phyloP scores from a whole-genome alignment of 1,139 yeast genomes.

The Yamadazyma triangularis region DNA sequence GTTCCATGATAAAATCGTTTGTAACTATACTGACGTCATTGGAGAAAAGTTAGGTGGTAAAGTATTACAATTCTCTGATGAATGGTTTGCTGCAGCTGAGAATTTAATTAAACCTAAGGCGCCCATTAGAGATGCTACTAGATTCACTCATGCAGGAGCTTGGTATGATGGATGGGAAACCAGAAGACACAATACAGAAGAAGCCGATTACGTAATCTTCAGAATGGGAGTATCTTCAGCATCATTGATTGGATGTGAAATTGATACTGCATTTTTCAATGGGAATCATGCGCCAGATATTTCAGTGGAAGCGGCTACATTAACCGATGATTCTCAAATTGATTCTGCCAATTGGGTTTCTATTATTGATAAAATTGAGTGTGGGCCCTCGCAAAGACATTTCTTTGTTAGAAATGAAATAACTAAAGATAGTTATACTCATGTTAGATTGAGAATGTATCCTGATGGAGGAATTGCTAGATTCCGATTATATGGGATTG shows the following conservation, averaged over 20 bases:
- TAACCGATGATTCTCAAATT: conserved; percentile 27
- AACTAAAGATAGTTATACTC: conserved; percentile 65
- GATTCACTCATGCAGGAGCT: conserved; percentile 81
- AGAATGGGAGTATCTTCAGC: conserved; percentile 85
- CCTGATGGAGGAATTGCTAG: conserved; percentile 98
- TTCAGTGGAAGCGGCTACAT: conserved; percentile 71
- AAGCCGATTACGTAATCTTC: conserved; percentile 82
- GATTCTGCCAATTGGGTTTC: conserved; percentile 57
- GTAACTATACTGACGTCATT: conserved; percentile 63
- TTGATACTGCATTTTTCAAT: conserved; percentile 88
- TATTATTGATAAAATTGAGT: conserved; percentile 64
- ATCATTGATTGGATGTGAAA: conserved; percentile 71
- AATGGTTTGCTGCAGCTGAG: conserved; percentile 94
- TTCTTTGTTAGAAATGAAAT: conserved; percentile 61
- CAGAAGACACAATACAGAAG: conserved; percentile 79
- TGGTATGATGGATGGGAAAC: conserved; percentile 99
- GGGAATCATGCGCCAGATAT: conserved; percentile 94
- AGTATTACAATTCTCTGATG: conserved; percentile 68
- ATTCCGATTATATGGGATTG: conserved; percentile 81
- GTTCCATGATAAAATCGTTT: conserved; percentile 43
- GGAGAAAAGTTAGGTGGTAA: conserved; percentile 81
- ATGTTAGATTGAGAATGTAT: conserved; percentile 81
- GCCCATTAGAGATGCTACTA: conserved; percentile 76
- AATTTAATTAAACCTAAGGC: conserved; percentile 77
- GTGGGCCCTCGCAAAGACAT: conserved; percentile 87